These are phyloP conservation scores for Globisporangium radiosum DNA, from an alignment of 352 stramenopile species.

Conservation along the genomic window DNA sequence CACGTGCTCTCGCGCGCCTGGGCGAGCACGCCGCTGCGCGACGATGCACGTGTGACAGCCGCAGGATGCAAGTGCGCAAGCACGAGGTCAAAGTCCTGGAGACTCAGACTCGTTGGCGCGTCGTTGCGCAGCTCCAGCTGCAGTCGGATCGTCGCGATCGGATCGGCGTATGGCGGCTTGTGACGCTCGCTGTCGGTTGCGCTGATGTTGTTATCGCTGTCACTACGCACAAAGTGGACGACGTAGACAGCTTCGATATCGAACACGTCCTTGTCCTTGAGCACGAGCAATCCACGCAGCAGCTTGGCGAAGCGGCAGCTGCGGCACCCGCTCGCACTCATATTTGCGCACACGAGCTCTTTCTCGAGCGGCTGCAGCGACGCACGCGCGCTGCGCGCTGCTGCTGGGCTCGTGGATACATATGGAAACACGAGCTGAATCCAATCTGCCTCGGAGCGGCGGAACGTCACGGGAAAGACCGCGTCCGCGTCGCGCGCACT, in stretches of 20 bases:
- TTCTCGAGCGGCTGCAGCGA: conserved; percentile 19
- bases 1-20: conserved; percentile 38
- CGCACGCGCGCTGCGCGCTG: neutral
- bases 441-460: conserved; percentile 21
- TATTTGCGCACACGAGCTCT: conserved; percentile 42
- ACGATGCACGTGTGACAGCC: conserved; percentile 26
- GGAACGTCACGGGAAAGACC: conserved; percentile 19
- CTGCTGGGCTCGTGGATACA: neutral
- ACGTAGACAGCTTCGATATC: conserved; percentile 38
- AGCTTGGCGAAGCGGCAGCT: conserved; percentile 46
- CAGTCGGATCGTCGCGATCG: conserved; percentile 46
- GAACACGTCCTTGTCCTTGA: conserved; percentile 32
- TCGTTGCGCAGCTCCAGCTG: conserved; percentile 33
- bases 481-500: neutral
- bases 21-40: conserved; percentile 15
- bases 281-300: conserved; percentile 33
- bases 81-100: conserved; percentile 54
- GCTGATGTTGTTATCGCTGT: neutral
- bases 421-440: conserved; percentile 29
- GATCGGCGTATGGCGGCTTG: no score
- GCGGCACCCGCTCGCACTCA: conserved; percentile 19
- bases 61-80: conserved; percentile 47
- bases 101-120: conserved; percentile 13
- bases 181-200: neutral
- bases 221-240: conserved; percentile 9